Evolutionary conservation across 2,329 filamentous ascomycete genomes (phyloP), one percentile per base, ranked within the genome.

Genomic region (Rachicladosporium sp.): DNA sequence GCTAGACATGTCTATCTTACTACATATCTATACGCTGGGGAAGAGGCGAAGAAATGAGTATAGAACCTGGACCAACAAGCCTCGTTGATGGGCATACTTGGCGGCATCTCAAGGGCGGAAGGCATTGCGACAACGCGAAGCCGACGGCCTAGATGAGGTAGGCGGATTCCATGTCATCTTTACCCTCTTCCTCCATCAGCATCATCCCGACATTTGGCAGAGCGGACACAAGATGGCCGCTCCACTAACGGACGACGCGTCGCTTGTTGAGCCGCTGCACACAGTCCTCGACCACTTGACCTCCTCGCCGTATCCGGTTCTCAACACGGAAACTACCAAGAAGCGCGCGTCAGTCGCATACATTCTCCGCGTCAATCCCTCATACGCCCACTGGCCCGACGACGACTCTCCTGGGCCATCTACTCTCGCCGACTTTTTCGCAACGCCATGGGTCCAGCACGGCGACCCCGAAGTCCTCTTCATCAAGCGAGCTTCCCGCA

Each of bases 401-500:
- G 37, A 39, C 8, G 21, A 42, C 13, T 15, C 43, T 6, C 30
- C 36, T 12, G 33, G 43, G n/a, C 38, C 45, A 30, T 54, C 55
- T 9, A 54, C 59, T 30, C 63, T 68, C 31, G 60, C 72, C 27
- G 57, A 65, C 6, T 82, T 81, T 61, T 82, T 82, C 53, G 60
- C 64, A 2, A 75, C 78, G 49, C 56, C 68, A 10, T 83, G 79
- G 79, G 76, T 79, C 5, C 68, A 72, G 46, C 61, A 78, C 54
- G 78, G 78, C 15, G 73, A 78, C 44, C 73, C 78, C 0, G 79
- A 83, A 55, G 64, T 78, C n/a, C 65, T 82, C 3, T 82, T 82
- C 56, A 83, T 83, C 56, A 83, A 82, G 54, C 66, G 79, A 34
- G 74, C 79, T 2, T 69, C 76, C 3, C 65, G 79, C 30, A 65